phyloP scores from a whole-genome alignment of 2,329 filamentous ascomycete species.

The Cadophora luteo-olivacea region DNA sequence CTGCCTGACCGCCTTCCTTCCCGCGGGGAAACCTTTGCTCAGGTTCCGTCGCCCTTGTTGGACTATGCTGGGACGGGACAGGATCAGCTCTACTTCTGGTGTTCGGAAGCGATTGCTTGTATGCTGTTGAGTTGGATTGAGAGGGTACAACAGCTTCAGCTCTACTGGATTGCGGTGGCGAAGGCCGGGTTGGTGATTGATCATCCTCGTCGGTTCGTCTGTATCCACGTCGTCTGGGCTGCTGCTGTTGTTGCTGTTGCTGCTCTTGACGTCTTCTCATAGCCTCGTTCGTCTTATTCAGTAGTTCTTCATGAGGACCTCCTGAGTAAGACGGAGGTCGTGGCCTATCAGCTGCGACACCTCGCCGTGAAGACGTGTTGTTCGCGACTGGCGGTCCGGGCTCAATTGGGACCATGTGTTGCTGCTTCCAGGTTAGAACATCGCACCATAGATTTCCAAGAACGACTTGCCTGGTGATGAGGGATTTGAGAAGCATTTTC shows the following conservation, averaged over 20 bases:
- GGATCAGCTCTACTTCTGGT: conserved; percentile 14
- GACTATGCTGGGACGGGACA: background rate
- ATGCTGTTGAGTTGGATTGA: background rate
- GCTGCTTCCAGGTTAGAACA: conserved; percentile 12
- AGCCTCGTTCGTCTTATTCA: conserved; percentile 12
- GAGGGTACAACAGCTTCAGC: background rate
- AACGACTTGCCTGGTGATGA: conserved; percentile 12
- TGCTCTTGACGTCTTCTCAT: conserved; percentile 15
- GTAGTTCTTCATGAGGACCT: conserved; percentile 10
- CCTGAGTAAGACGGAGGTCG: conserved; percentile 24
- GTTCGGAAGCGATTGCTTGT: conserved; percentile 12
- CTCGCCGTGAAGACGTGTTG: conserved; percentile 10
- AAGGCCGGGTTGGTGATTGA: background rate
- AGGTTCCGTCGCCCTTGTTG: background rate
- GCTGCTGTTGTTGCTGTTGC: conserved; percentile 1
- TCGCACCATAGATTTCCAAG: background rate
- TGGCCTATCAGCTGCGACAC: background rate
- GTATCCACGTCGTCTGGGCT: conserved; percentile 22
- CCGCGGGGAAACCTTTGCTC: background rate
- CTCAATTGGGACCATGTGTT: conserved; percentile 18
- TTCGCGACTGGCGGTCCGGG: conserved; percentile 17
- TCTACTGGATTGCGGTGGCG: background rate
- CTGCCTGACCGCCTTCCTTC: background rate
- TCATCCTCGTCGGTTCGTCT: conserved; percentile 19
- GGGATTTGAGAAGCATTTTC: conserved; percentile 4